Conservation (phyloP, 495 filamentous ascomycete genomes). For the Neurospora sp. region DNA sequence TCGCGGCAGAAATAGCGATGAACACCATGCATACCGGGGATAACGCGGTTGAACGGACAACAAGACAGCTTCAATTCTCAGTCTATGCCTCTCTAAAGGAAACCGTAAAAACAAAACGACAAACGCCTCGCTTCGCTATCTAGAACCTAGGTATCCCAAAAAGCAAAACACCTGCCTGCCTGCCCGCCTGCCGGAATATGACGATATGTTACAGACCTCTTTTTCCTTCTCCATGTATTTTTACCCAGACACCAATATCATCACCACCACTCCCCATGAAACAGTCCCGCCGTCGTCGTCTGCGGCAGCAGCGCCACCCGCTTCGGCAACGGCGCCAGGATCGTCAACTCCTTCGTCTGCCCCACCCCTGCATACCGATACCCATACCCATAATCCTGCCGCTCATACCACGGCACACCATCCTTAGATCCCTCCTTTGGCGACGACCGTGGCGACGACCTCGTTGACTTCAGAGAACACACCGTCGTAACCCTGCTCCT, state of each 20-base stretch:
- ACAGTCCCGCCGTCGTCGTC: neutral
- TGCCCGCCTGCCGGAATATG: neutral
- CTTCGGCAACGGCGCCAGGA: neutral
- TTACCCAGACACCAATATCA: neutral
- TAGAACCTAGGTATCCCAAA: neutral
- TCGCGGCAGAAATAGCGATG: neutral
- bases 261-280: neutral
- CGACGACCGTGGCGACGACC: neutral
- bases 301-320: neutral
- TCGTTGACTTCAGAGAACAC: neutral
- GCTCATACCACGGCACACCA: neutral
- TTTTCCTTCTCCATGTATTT: neutral
- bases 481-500: neutral
- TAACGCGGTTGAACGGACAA: neutral
- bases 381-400: neutral
- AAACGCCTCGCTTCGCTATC: neutral
- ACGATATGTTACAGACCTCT: neutral
- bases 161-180: neutral
- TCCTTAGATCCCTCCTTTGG: neutral
- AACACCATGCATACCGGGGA: neutral
- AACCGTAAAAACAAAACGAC: neutral
- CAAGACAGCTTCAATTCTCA: neutral
- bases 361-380: neutral
- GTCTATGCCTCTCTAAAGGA: neutral
- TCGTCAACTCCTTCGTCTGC: conserved; percentile 1